Evolutionary conservation across 2,329 filamentous ascomycete genomes (phyloP), one percentile per base, ranked within the genome.

Genomic region (Ophiostoma piceae): DNA sequence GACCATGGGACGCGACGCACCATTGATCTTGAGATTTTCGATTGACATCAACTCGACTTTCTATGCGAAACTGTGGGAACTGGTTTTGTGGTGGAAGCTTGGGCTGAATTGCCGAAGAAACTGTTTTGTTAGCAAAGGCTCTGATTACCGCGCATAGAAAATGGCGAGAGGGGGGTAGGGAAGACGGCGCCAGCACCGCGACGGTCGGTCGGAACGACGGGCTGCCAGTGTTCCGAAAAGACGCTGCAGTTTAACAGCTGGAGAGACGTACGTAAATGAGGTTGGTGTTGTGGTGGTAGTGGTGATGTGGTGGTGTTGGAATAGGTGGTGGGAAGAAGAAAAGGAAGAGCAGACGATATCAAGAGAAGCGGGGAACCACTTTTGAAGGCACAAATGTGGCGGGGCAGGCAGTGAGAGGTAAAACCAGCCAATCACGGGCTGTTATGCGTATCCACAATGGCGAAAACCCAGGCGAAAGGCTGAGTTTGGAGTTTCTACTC

Each of bases 1-100:
- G 68, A 68, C 51, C 22, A 12, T 22, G 62, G 39, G 67, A 60
- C 43, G 35, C 16, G 29, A 85, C 91, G 80, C 84, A 95, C 92
- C 92, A 89, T 92, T 92, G 87, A 90, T 89, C 89, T 95, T 95
- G 84, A 96, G 91, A 88, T 96, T 96, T 93, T 95, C 91, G 91
- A 95, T 95, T 89, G 92, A 95, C 92, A 95, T 95, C 73, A 74
- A 74, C 73, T 73, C 73, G 73, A 70, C 69, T 74, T 74, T 71
- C 57, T 70, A 69, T 67, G 73, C 72, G 68, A 66, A 70, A 73
- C 72, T 70, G 66, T 32, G 71, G 70, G 70, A 73, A 68, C 67
- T 39, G 69, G 72, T 71, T 69, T 72, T 73, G 39, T 41, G 65
- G 35, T 41, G 65, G 22, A 6, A 16, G 65, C 35, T 47, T 22